phyloP scores from a whole-genome alignment of 495 filamentous ascomycete species.

The Tricharina praecox region DNA sequence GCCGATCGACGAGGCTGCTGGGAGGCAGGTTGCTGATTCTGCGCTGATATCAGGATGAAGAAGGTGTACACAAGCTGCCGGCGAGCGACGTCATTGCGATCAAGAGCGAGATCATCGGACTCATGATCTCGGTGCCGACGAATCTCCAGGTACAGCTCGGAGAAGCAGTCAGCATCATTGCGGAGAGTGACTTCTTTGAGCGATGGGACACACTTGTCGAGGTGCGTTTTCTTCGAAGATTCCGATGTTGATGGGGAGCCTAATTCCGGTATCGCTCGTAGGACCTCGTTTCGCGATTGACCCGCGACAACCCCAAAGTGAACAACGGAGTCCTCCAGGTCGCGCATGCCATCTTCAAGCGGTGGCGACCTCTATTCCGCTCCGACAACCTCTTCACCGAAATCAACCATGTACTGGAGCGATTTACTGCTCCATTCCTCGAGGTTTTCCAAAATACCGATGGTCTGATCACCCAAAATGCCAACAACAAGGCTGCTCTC shows the following conservation, averaged over 20 bases:
- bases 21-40: constrained; percentile 9
- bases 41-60: constrained; percentile 47
- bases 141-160: constrained; percentile 84
- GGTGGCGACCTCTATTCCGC: constrained; percentile 84
- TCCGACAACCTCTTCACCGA: constrained; percentile 83
- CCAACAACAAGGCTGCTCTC: constrained; percentile 52
- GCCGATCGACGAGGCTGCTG: background rate
- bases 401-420: constrained; percentile 78
- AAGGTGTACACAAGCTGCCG: constrained; percentile 76
- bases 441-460: constrained; percentile 54
- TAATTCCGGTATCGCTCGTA: too few species aligned
- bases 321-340: constrained; percentile 94
- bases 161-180: constrained; percentile 90
- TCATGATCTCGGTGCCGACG: constrained; percentile 84
- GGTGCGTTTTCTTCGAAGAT: constrained; percentile 37
- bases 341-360: constrained; percentile 91
- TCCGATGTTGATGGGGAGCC: too few species aligned
- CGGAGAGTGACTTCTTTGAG: constrained; percentile 93
- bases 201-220: constrained; percentile 85
- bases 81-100: constrained; percentile 66
- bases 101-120: constrained; percentile 80
- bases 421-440: constrained; percentile 68
- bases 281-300: constrained; percentile 79
- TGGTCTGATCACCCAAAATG: constrained; percentile 54
- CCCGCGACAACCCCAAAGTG: constrained; percentile 52